Percentiles rank a stretch among this genome's conserved stretches.
These are phyloP conservation scores for Sporothrix brunneoviolacea DNA, from an alignment of 2,329 filamentous ascomycete genomes.

Conservation along the genomic window DNA sequence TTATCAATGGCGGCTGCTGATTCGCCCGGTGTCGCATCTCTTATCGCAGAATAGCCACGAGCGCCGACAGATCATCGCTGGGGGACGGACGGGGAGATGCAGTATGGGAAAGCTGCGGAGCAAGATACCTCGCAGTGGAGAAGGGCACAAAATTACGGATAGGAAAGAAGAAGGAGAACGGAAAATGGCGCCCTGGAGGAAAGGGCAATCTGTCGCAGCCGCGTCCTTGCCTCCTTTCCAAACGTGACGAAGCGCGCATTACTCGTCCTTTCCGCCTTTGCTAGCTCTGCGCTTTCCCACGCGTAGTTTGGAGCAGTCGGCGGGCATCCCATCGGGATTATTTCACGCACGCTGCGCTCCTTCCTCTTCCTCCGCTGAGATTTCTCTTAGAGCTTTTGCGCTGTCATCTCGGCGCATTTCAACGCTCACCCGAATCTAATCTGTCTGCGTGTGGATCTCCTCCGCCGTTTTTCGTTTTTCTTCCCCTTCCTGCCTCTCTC, in stretches of 20 bases:
- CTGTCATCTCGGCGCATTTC: conserved; percentile 3
- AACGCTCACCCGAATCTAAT: background rate
- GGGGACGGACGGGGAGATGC: background rate
- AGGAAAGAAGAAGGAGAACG: background rate
- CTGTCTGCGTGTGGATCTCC: too few species aligned
- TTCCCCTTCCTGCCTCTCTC: too few species aligned
- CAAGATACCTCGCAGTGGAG: background rate
- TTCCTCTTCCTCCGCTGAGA: background rate
- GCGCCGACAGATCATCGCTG: background rate
- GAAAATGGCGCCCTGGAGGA: background rate
- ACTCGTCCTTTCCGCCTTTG: background rate
- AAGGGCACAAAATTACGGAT: background rate
- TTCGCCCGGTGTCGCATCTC: conserved; percentile 12
- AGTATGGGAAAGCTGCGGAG: too few species aligned
- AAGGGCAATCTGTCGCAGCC: background rate
- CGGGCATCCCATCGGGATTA: conserved; percentile 4
- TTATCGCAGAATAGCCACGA: conserved; percentile 10
- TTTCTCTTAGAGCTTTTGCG: conserved; percentile 5
- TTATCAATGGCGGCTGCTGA: conserved; percentile 13
- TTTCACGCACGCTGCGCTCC: conserved; percentile 8
- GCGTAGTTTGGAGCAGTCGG: too few species aligned
- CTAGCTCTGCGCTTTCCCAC: conserved; percentile 1
- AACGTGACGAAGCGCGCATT: too few species aligned
- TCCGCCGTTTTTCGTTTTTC: background rate
- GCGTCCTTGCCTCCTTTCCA: background rate